A percentile compares a stretch with the other conserved stretches of the same genome.
phyloP scores from a whole-genome alignment of 106 monocot genomes.

The Phalaenopsis aphrodite region DNA sequence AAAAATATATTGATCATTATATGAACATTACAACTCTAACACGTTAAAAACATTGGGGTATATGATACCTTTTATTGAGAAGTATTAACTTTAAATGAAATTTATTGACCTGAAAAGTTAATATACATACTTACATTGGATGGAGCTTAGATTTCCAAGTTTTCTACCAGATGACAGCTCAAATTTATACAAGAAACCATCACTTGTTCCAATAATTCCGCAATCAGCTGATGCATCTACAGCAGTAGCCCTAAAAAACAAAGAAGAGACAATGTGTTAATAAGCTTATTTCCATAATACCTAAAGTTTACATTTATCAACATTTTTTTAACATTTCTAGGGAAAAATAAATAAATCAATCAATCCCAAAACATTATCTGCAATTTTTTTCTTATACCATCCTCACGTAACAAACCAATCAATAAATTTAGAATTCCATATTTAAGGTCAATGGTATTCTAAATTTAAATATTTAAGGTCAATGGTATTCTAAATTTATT shows the following conservation, averaged over 20 bases:
- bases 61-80: background rate
- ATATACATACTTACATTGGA: conserved; percentile 37
- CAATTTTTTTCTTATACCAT: background rate
- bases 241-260: conserved; percentile 41
- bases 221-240: conserved; percentile 21
- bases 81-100: background rate
- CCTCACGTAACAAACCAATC: background rate
- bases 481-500: background rate
- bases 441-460: too few relatives aligned
- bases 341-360: background rate
- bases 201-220: conserved; percentile 47
- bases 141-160: conserved; percentile 22
- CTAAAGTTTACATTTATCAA: background rate
- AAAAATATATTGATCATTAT: background rate
- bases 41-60: background rate
- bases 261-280: background rate
- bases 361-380: background rate
- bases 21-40: background rate
- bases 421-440: background rate
- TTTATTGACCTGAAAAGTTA: conserved; percentile 1
- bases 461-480: too few relatives aligned
- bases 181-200: conserved; percentile 58
- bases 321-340: background rate
- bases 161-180: conserved; percentile 45
- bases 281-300: background rate